Conservation (phyloP, 768 basidiomycete genomes). For the Mycena epipterygia region DNA sequence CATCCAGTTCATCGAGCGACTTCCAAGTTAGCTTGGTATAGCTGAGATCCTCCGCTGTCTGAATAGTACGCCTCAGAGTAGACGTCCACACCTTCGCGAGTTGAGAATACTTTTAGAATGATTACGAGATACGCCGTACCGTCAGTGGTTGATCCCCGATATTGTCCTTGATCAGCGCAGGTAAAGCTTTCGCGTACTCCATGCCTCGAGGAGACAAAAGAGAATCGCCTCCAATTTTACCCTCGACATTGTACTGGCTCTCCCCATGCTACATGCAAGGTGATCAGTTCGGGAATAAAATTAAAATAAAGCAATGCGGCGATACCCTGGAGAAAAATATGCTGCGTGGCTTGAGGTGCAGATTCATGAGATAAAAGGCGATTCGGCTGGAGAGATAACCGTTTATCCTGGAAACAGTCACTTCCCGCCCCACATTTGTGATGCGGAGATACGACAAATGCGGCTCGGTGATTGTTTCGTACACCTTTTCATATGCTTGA, state of each 20-base stretch:
- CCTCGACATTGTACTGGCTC: slow-evolving; percentile 95
- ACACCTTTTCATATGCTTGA: slow-evolving; percentile 92
- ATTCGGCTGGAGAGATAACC: slow-evolving; percentile 98
- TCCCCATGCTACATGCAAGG: slow-evolving; percentile 87
- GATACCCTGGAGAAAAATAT: slow-evolving; percentile 96
- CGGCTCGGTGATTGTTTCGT: slow-evolving; percentile 94
- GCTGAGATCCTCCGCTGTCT: slow-evolving; percentile 86
- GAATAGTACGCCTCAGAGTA: slow-evolving; percentile 93
- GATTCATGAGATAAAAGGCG: slow-evolving; percentile 98
- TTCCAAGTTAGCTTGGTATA: slow-evolving; percentile 99
- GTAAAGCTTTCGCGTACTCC: slow-evolving; percentile 89
- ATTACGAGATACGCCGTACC: slow-evolving; percentile 51
- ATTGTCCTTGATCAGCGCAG: slow-evolving; percentile 89
- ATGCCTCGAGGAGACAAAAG: slow-evolving; percentile 86
- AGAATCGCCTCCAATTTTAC: slow-evolving; percentile 98
- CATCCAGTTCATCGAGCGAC: slow-evolving; percentile 97
- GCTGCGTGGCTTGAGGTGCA: slow-evolving; percentile 95
- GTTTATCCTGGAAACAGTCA: slow-evolving; percentile 87
- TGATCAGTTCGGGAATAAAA: slow-evolving; percentile 20
- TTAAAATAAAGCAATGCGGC: neutral
- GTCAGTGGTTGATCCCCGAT: slow-evolving; percentile 91
- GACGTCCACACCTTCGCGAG: slow-evolving; percentile 93
- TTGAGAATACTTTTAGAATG: slow-evolving; percentile 15
- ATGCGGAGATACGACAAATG: slow-evolving; percentile 93
- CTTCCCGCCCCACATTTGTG: slow-evolving; percentile 92